These are phyloP conservation scores for Umbelopsis isabellina DNA, from an alignment of 192 early-diverging fungal species.

Conservation along the genomic window DNA sequence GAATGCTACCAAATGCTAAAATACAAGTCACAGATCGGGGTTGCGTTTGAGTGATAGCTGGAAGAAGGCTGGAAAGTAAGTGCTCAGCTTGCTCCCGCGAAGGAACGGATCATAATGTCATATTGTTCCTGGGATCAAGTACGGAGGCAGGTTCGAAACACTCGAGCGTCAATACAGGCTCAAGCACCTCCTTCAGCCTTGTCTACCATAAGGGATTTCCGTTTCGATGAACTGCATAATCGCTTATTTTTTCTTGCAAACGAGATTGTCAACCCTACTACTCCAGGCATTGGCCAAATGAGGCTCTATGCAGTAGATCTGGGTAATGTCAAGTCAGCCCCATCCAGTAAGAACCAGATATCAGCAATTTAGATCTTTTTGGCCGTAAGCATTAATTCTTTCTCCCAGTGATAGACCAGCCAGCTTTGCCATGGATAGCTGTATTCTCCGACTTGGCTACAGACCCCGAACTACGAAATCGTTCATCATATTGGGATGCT, in stretches of 20 bases:
- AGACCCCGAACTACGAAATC: background rate
- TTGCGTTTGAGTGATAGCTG: too few species aligned
- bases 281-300: slow-evolving; percentile 25
- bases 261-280: slow-evolving; percentile 15
- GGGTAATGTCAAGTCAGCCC: background rate
- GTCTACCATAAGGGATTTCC: slow-evolving; percentile 54
- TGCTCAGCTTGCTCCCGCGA: background rate
- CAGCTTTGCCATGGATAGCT: slow-evolving; percentile 1
- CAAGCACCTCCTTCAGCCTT: slow-evolving; percentile 35
- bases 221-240: slow-evolving; percentile 50
- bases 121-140: slow-evolving; percentile 60
- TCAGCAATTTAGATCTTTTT: background rate
- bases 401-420: background rate
- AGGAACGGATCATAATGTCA: background rate
- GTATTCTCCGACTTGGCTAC: background rate
- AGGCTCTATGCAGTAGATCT: slow-evolving; percentile 37
- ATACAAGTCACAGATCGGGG: too few species aligned
- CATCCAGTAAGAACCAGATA: background rate
- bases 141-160: slow-evolving; percentile 55
- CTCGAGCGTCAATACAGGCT: slow-evolving; percentile 49
- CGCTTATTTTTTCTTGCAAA: slow-evolving; percentile 58
- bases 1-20: too few species aligned
- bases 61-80: background rate
- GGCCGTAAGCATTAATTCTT: background rate
- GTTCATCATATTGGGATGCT: background rate